phyloP scores from a whole-genome alignment of 345 rosid genomes.

The Citrus mangshanensis region DNA sequence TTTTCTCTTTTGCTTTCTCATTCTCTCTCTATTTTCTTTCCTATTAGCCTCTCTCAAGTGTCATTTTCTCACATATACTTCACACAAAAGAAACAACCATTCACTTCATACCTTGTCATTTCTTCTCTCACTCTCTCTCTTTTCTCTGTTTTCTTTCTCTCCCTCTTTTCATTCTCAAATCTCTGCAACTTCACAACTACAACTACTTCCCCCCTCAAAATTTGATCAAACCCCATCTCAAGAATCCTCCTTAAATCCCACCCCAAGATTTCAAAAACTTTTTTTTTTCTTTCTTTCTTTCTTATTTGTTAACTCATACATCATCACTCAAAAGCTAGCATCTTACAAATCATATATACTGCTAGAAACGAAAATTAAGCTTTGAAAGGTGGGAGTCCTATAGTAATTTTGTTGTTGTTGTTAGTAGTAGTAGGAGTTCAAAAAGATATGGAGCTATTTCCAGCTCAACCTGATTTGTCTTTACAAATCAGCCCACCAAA shows the following conservation, averaged over 20 bases:
- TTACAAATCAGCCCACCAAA: slow-evolving; percentile 75
- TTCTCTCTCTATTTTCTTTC: slow-evolving; percentile 2
- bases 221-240: slow-evolving; percentile 31
- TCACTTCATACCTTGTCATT: slow-evolving; percentile 53
- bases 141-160: slow-evolving; percentile 26
- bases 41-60: slow-evolving; percentile 47
- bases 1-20: background rate
- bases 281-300: background rate
- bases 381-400: background rate
- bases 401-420: no score
- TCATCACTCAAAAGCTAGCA: slow-evolving; percentile 19
- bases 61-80: slow-evolving; percentile 85
- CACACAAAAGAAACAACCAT: slow-evolving; percentile 69
- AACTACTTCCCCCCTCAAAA: background rate
- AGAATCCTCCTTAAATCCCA: slow-evolving; percentile 11
- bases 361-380: background rate
- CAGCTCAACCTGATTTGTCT: slow-evolving; percentile 76
- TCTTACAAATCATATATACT: background rate
- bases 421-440: background rate
- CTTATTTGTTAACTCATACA: slow-evolving; percentile 7
- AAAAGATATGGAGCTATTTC: slow-evolving; percentile 64
- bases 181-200: slow-evolving; percentile 40
- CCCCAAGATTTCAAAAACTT: slow-evolving; percentile 17
- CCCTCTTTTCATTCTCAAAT: slow-evolving; percentile 46
- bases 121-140: slow-evolving; percentile 35